Conservation (phyloP, 2,329 filamentous ascomycete genomes). For the Talaromyces marneffei region DNA sequence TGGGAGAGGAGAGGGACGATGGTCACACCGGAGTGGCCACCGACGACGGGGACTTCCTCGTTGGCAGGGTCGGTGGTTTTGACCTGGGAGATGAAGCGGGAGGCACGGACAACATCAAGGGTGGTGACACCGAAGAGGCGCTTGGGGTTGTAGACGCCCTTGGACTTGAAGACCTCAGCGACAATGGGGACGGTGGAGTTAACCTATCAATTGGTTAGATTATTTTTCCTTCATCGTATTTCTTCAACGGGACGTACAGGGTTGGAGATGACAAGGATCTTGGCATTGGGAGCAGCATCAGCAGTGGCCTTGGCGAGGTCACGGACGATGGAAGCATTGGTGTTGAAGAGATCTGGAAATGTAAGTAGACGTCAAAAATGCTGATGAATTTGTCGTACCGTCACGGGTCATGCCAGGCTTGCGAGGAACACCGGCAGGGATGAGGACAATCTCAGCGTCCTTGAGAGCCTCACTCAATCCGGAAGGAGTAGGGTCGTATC, state of each 20-base stretch:
- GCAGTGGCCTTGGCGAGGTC: slow-evolving; percentile 95
- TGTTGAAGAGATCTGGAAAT: slow-evolving; percentile 91
- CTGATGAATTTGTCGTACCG: slow-evolving; percentile 44
- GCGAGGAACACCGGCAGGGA: slow-evolving; percentile 96
- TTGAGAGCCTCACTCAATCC: slow-evolving; percentile 76
- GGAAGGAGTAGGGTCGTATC: slow-evolving; percentile 71
- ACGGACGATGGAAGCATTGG: slow-evolving; percentile 98
- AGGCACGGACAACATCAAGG: slow-evolving; percentile 95
- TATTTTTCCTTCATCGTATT: not conserved
- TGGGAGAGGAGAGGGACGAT: slow-evolving; percentile 97
- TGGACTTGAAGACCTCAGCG: slow-evolving; percentile 92
- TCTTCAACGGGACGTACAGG: slow-evolving; percentile 53
- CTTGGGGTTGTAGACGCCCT: slow-evolving; percentile 97
- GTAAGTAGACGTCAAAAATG: not conserved
- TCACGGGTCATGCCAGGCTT: slow-evolving; percentile 99
- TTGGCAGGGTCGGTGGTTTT: slow-evolving; percentile 83
- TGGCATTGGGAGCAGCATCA: slow-evolving; percentile 81
- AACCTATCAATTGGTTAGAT: slow-evolving; percentile 47
- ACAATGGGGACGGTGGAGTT: slow-evolving; percentile 99
- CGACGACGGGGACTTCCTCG: slow-evolving; percentile 93
- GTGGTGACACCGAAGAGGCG: slow-evolving; percentile 99
- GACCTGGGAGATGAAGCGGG: slow-evolving; percentile 93
- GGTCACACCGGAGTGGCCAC: slow-evolving; percentile 95
- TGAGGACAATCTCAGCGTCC: slow-evolving; percentile 88
- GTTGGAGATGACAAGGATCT: slow-evolving; percentile 97